A percentile compares a stretch with the other conserved stretches of the same genome.
Evolutionary conservation across 805 yeast species (phyloP).

Genomic region (Sungouiella blattae): DNA sequence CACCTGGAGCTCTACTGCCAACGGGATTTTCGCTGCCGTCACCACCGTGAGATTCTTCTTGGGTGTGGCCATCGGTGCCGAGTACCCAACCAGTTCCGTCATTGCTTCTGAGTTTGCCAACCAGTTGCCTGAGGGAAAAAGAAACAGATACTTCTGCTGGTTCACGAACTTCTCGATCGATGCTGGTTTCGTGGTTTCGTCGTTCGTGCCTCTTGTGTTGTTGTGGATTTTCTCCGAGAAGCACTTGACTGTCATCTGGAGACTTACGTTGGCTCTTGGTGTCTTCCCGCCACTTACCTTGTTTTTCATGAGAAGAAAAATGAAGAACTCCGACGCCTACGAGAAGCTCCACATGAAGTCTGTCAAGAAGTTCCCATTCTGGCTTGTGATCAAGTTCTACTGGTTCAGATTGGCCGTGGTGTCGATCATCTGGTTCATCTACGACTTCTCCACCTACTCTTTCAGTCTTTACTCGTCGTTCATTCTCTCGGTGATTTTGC

Average conservation of each 20-base stretch:
- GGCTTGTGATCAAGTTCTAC: slow-evolving; percentile 70
- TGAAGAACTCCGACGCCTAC: slow-evolving; percentile 71
- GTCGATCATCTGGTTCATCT: slow-evolving; percentile 83
- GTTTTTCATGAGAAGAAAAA: slow-evolving; percentile 72
- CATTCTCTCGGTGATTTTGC: slow-evolving; percentile 58
- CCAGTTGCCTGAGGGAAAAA: slow-evolving; percentile 69
- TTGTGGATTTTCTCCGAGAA: slow-evolving; percentile 75
- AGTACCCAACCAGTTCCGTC: slow-evolving; percentile 90
- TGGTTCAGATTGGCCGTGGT: slow-evolving; percentile 75
- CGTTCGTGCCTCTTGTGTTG: slow-evolving; percentile 83
- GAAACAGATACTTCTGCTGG: slow-evolving; percentile 87
- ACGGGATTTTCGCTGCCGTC: slow-evolving; percentile 79
- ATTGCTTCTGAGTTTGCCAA: slow-evolving; percentile 91
- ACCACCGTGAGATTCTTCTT: slow-evolving; percentile 83
- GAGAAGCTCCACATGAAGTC: slow-evolving; percentile 65
- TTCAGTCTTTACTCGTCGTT: slow-evolving; percentile 80
- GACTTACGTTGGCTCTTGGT: slow-evolving; percentile 85
- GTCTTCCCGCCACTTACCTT: slow-evolving; percentile 81
- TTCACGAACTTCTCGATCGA: slow-evolving; percentile 90
- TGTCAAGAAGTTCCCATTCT: slow-evolving; percentile 57
- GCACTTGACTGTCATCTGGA: slow-evolving; percentile 83
- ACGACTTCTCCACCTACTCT: slow-evolving; percentile 84
- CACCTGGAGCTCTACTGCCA: slow-evolving; percentile 72
- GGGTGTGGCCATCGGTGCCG: slow-evolving; percentile 93
- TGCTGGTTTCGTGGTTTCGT: slow-evolving; percentile 74